Percentiles rank a stretch among this genome's conserved stretches.
Evolutionary conservation across 1,284 basidiomycete genomes (phyloP).

Genomic region (Naganishia sp.): DNA sequence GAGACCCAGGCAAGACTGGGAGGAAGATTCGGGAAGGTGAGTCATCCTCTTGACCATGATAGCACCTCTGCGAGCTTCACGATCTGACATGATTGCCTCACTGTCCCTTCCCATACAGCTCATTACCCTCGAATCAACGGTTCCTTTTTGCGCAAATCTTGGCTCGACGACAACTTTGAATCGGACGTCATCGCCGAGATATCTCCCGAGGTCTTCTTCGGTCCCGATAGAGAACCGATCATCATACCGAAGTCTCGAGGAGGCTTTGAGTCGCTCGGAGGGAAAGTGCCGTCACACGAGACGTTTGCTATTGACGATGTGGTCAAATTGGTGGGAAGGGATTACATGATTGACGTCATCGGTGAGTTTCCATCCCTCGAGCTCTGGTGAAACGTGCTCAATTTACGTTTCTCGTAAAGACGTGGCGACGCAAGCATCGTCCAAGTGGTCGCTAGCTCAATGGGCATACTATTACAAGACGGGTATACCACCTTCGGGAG

Average conservation of each 20-base stretch:
- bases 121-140: conserved; percentile 42
- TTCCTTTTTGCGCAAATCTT: conserved; percentile 36
- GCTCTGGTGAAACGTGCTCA: neutral
- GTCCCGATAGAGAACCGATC: conserved; percentile 46
- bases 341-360: conserved; percentile 81
- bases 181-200: conserved; percentile 17
- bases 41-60: conserved; percentile 3
- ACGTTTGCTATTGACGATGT: conserved; percentile 63
- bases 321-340: conserved; percentile 72
- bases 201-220: conserved; percentile 46
- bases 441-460: conserved; percentile 78
- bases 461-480: conserved; percentile 79
- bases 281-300: conserved; percentile 44
- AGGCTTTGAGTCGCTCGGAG: conserved; percentile 49
- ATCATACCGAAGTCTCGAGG: conserved; percentile 47
- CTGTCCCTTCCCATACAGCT: conserved; percentile 24
- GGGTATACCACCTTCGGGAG: conserved; percentile 47
- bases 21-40: conserved; percentile 44
- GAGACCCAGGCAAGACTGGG: conserved; percentile 47
- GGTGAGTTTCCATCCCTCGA: conserved; percentile 58
- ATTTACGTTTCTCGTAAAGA: conserved; percentile 57
- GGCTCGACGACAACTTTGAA: conserved; percentile 39
- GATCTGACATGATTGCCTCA: neutral
- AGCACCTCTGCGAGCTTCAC: neutral
- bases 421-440: conserved; percentile 76